A percentile compares a stretch with the other conserved stretches of the same genome.
These are phyloP conservation scores for Dictyostelium firmibasis DNA, from an alignment of 78 protist species.

Conservation along the genomic window DNA sequence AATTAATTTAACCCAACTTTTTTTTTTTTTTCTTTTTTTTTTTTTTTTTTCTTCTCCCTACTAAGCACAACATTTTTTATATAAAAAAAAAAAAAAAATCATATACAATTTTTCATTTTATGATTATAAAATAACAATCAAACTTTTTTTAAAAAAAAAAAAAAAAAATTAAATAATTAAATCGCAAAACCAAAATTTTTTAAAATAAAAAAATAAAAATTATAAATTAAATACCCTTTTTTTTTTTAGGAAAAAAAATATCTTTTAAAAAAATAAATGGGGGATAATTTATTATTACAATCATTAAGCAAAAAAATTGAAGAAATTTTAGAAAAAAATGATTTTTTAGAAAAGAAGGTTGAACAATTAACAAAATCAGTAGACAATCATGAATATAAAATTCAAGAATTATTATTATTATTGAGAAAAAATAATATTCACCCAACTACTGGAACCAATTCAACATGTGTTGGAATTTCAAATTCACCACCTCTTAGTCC, in stretches of 20 bases:
- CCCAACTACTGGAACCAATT: neutral
- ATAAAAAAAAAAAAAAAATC: too few relatives aligned
- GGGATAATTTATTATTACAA: neutral
- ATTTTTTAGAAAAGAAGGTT: neutral
- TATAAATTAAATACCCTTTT: too few relatives aligned
- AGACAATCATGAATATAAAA: constrained; percentile 1
- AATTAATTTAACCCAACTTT: neutral
- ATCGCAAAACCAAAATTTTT: neutral
- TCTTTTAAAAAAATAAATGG: neutral
- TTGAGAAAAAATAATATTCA: neutral
- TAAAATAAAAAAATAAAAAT: neutral
- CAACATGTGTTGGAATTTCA: neutral
- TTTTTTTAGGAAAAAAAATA: neutral
- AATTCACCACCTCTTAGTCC: neutral
- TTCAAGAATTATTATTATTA: constrained; percentile 10
- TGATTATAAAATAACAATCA: too few relatives aligned
- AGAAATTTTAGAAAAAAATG: neutral
- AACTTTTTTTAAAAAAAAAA: neutral
- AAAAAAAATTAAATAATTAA: neutral
- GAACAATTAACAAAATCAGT: neutral
- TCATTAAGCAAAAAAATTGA: neutral
- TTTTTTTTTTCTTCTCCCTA: neutral
- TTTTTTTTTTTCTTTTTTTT: too few relatives aligned
- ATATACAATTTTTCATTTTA: too few relatives aligned
- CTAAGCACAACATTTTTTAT: too few relatives aligned